Base-by-base conservation (phyloP, 495 filamentous ascomycete species). In the Talaromyces trachyspermus region DNA sequence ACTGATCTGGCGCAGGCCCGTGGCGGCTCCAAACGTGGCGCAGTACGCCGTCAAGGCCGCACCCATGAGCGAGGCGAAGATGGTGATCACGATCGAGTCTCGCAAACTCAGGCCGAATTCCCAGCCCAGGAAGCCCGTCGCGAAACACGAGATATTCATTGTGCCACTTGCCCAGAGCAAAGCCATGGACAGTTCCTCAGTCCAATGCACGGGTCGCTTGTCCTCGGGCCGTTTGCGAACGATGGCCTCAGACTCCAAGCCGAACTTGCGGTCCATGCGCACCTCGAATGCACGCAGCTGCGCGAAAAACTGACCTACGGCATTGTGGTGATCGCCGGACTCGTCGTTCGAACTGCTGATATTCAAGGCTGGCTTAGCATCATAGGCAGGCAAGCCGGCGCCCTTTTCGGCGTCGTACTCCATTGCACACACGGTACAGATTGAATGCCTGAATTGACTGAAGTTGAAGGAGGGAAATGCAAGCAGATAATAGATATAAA, bases 91-190 rank as follows among this genome's bases (percentile, higher is more conserved):
- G 44, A 70, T 64, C 2, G 61, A 59, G 46, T 67, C 56, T 8
- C 53, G 54, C 24, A 70, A 49, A 18, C 52, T 58, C 22, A 70
- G 48, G 0, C 67, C 67, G 39, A 70, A 66, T 15, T 65, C 50
- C 53, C 51, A 51, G 0, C 65, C 67, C 24, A 70, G 24, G 18
- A 69, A 65, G 2, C 67, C 67, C 7, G 62, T 62, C 29, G 54
- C 56, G 46, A 81, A 76, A 46, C 71, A 76, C 37, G 69, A 69
- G 10, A 76, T 67, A 45, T 81, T 78, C 63, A 77, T 74, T 10
- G 75, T 80, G 3, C 65, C 63, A 1, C 67, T 69, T 1, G 69
- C 70, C 76, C 75, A 69, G 51, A 75, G 72, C 44, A 76, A 63
- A 33, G 68, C 60, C 62, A 80, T 71, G 3, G 70, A 72, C 56